Percentiles rank a stretch among this genome's conserved stretches.
Conservation (phyloP, 331 rosid species). For the Malus hybrid region DNA sequence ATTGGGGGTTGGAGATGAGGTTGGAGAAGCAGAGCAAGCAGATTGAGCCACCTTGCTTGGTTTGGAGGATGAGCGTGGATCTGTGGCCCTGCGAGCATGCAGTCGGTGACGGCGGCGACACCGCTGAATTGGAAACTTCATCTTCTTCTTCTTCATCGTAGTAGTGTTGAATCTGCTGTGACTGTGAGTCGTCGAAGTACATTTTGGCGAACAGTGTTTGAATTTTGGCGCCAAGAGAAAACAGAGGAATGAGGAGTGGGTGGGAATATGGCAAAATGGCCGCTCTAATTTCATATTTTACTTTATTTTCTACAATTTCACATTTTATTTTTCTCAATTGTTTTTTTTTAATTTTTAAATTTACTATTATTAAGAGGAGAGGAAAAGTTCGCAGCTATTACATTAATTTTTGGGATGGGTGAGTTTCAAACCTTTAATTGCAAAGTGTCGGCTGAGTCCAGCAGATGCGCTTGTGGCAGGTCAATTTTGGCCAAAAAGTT, state of each 20-base stretch:
- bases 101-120: not conserved
- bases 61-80: slow-evolving; percentile 56
- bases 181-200: slow-evolving; percentile 1
- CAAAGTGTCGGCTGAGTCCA: fast-evolving
- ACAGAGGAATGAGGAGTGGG: not conserved
- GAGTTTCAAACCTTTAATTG: no score
- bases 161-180: not conserved
- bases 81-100: slow-evolving; percentile 78
- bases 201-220: not conserved
- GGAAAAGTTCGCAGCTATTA: no score
- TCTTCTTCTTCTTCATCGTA: not conserved
- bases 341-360: no score
- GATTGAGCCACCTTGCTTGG: slow-evolving; percentile 65
- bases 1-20: slow-evolving; percentile 64
- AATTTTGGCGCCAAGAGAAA: not conserved
- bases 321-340: no score
- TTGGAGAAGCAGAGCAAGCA: slow-evolving; percentile 90
- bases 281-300: no score
- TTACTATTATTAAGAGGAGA: no score
- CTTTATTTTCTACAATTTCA: no score
- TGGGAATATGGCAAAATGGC: no score
- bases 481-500: no score
- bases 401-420: no score
- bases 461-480: no score
- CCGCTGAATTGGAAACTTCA: not conserved